Conservation (phyloP, 768 basidiomycete species). For the Suillus brevipes region DNA sequence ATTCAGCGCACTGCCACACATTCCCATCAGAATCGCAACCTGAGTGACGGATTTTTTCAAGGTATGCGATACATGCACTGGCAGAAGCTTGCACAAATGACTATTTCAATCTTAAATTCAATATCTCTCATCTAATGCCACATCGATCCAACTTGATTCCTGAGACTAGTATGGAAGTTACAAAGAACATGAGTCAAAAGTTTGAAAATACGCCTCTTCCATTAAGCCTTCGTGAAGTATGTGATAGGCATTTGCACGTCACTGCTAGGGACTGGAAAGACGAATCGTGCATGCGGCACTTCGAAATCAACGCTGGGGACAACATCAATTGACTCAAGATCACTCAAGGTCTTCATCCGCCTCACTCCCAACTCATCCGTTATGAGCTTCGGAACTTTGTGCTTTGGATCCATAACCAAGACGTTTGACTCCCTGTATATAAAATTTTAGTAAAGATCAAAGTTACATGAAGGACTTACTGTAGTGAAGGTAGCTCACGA, state of each 20-base stretch:
- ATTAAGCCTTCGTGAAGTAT: too few relatives aligned
- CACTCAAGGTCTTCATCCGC: neutral
- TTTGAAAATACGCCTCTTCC: too few relatives aligned
- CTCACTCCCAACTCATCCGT: neutral
- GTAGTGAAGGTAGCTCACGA: neutral
- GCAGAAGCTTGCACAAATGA: too few relatives aligned
- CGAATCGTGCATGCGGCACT: neutral
- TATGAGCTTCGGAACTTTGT: neutral
- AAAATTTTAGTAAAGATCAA: neutral
- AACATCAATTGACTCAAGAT: neutral
- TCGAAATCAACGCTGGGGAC: neutral
- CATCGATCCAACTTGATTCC: too few relatives aligned
- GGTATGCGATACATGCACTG: too few relatives aligned
- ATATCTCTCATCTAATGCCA: too few relatives aligned
- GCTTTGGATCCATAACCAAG: neutral
- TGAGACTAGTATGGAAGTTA: too few relatives aligned
- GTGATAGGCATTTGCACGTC: neutral
- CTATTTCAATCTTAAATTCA: too few relatives aligned
- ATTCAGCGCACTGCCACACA: too few relatives aligned
- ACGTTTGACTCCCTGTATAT: neutral
- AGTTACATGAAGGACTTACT: neutral
- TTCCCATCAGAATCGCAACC: too few relatives aligned
- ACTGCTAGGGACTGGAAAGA: neutral
- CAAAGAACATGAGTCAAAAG: too few relatives aligned
- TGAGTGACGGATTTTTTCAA: too few relatives aligned